These are phyloP conservation scores for Ophiocordyceps sinensis DNA, from an alignment of 2,329 filamentous ascomycete genomes.

Conservation along the genomic window DNA sequence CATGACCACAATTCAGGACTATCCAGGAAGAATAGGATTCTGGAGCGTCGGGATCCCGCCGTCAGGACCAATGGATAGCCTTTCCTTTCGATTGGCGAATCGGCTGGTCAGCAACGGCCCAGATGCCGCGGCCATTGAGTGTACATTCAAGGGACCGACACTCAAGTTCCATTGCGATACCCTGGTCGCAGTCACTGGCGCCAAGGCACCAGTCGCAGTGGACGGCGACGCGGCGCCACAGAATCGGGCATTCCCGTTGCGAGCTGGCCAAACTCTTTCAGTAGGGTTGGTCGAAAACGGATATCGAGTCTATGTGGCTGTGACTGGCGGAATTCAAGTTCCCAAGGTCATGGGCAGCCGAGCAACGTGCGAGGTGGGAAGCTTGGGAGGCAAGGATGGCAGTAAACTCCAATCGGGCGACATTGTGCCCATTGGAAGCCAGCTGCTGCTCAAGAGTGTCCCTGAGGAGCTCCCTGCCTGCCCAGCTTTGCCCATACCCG, in stretches of 20 bases:
- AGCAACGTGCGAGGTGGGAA: conserved; percentile 16
- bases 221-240: conserved; percentile 7
- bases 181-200: conserved; percentile 19
- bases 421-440: conserved; percentile 10
- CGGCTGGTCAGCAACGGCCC: conserved; percentile 17
- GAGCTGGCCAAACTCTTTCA: conserved; percentile 11
- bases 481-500: conserved; percentile 9
- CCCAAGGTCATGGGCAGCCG: conserved; percentile 18
- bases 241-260: conserved; percentile 11
- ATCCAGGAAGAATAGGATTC: conserved; percentile 20
- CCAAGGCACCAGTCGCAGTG: conserved; percentile 10
- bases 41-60: conserved; percentile 25
- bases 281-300: conserved; percentile 14
- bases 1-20: conserved; percentile 25
- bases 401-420: conserved; percentile 16
- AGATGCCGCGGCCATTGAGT: conserved; percentile 18
- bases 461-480: not conserved
- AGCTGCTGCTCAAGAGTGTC: too few species aligned
- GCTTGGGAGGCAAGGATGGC: conserved; percentile 19
- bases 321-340: conserved; percentile 19
- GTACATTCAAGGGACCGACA: conserved; percentile 17
- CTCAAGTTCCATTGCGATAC: conserved; percentile 18
- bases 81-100: conserved; percentile 20
- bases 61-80: conserved; percentile 25
- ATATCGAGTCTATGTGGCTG: conserved; percentile 17